Percentiles rank a stretch among this genome's conserved stretches.
These are phyloP conservation scores for Cordyceps cateniannulata DNA, from an alignment of 2,329 filamentous ascomycete species.

Conservation along the genomic window DNA sequence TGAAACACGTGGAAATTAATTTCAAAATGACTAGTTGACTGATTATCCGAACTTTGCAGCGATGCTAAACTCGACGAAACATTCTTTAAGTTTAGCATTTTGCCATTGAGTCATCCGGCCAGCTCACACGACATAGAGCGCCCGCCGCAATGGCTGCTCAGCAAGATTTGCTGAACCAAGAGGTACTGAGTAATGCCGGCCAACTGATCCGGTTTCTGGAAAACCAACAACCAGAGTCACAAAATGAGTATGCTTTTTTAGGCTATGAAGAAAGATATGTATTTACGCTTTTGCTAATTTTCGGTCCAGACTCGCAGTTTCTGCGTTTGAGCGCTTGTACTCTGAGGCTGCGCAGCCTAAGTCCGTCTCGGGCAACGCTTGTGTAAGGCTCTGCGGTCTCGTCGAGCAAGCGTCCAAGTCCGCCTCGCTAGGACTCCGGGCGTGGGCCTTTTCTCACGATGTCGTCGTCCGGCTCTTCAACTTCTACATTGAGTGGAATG, in stretches of 20 bases:
- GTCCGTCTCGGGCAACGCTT: slow-evolving; percentile 50
- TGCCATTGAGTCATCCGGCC: background rate
- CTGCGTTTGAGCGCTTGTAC: slow-evolving; percentile 43
- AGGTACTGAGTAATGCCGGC: slow-evolving; percentile 30
- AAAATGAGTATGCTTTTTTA: slow-evolving; percentile 28
- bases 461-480: slow-evolving; percentile 47
- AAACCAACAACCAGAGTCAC: slow-evolving; percentile 26
- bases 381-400: slow-evolving; percentile 53
- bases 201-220: slow-evolving; percentile 38
- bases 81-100: background rate
- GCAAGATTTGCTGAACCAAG: slow-evolving; percentile 13
- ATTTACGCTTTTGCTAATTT: background rate
- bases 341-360: slow-evolving; percentile 45
- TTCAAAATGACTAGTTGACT: background rate
- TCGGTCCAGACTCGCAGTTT: slow-evolving; percentile 23
- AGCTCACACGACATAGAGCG: background rate
- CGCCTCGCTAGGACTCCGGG: slow-evolving; percentile 30
- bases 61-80: background rate
- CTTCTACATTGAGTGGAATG: slow-evolving; percentile 62
- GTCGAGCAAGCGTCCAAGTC: slow-evolving; percentile 54
- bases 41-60: background rate
- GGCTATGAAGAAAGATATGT: background rate
- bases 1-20: background rate
- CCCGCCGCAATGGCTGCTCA: slow-evolving; percentile 17
- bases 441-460: slow-evolving; percentile 45